These are phyloP conservation scores for Backusella psychrophila DNA, from an alignment of 192 early-diverging fungal genomes.

Conservation along the genomic window DNA sequence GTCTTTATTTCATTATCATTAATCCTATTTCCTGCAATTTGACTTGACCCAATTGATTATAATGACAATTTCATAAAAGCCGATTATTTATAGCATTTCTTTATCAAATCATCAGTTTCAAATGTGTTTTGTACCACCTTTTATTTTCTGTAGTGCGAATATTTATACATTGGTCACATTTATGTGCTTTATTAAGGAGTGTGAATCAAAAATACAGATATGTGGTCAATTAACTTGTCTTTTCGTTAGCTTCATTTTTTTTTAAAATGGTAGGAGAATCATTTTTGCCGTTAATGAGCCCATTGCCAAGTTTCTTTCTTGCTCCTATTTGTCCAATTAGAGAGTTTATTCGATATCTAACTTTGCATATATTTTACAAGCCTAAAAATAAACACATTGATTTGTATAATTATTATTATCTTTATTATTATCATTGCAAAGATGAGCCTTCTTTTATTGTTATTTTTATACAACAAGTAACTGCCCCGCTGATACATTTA, in stretches of 20 bases:
- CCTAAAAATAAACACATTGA: background rate
- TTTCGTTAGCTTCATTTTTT: too few species aligned
- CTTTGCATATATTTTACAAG: background rate
- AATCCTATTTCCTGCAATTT: background rate
- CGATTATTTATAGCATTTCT: background rate
- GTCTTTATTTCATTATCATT: background rate
- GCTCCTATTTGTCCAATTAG: background rate
- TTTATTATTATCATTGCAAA: too few species aligned
- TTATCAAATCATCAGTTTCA: background rate
- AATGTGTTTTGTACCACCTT: background rate
- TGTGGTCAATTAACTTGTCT: too few species aligned
- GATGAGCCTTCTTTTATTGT: too few species aligned
- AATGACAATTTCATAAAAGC: background rate
- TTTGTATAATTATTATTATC: too few species aligned
- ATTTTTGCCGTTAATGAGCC: slow-evolving; percentile 1
- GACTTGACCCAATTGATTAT: background rate
- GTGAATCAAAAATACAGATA: background rate
- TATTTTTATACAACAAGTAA: too few species aligned
- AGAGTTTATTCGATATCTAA: background rate
- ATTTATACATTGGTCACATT: background rate
- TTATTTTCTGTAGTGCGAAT: background rate
- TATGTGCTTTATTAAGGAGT: background rate
- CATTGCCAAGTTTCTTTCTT: background rate
- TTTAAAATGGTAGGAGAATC: background rate
- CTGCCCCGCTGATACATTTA: background rate